Evolutionary conservation across 2,329 filamentous ascomycete species (phyloP), one percentile per base, ranked within the genome.

Genomic region (Diplodia corticola): DNA sequence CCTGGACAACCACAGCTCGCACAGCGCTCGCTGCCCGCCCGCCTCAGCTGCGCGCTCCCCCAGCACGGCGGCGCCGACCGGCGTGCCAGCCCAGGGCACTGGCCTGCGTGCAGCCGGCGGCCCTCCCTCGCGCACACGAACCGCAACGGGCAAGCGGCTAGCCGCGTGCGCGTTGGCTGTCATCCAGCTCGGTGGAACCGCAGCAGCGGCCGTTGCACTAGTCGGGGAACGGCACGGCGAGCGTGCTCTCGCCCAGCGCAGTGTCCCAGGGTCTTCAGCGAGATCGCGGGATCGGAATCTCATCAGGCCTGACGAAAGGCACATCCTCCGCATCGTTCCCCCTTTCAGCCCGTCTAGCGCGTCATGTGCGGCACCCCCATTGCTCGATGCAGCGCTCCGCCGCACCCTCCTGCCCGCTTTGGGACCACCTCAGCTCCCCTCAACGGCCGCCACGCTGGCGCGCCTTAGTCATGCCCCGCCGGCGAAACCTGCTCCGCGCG

Each of bases 271-370:
- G 50, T 65, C 63, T 57, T 65, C 63, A 54, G 63, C 63, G 15
- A 65, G 63, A 65, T 65, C 63, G 63, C 63, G 63, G 61, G 50
- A 65, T 57, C 63, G 63, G 63, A 49, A 55, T 64, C 63, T 55
- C 17, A 55, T 55, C 17, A 55, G 37, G 63, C 51, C 63, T 57
- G 50, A 57, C 50, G 51, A 57, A 65, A 65, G 49, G 33, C 63
- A 55, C 50, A 65, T 65, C 63, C 51, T 65, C 63, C 63, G 63
- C 63, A 49, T 49, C 57, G 40, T 51, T 57, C 40, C 50, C 40
- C 63, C 50, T 33, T 65, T 65, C 63, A 61, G 57, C 40, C 57
- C 40, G 26, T n/a, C 57, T 28, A 61, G 51, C 63, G 50, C 63
- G 63, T 64, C 63, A 57, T 46, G 44, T 54, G 51, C 35, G 35